Base-by-base conservation (phyloP, 2,329 filamentous ascomycete species). In the Fusarium tanahbumbuense region DNA sequence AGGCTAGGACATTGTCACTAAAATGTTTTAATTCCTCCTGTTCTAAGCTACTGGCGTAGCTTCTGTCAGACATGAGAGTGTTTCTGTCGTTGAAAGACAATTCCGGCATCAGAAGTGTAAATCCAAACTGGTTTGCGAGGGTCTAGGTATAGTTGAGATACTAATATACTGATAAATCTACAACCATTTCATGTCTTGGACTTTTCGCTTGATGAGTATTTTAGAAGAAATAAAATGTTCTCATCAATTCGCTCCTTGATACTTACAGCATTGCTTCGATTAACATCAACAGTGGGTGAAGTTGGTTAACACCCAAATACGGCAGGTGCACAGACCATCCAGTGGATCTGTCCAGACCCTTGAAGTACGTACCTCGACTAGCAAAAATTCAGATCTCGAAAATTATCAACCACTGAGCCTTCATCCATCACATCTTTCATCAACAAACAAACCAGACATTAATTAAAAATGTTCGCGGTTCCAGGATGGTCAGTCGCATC, bases 401-500 rank as follows among this genome's bases (percentile, higher is more conserved):
- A 64, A 60, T 64, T 68, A 41, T 64, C 53, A 56, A 64, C 18
- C 23, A 25, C n/a, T 56, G 50, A 32, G 41, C 34, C 45, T 54
- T 61, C 48, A 58, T 28, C 44, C 67, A 63, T 52, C 49, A 63
- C 56, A 56, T 67, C 56, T 34, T 28, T 53, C n/a, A 53, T 23
- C 49, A 42, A 42, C 49, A 53, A 37, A 40, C 25, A n/a, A n/a
- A 28, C 23, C 60, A 56, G 42, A 42, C 46, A 56, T 48, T 52
- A 32, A 28, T 48, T 23, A 28, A 58, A 71, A 60, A 95, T 98
- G 95, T 98, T 98, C 80, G 91, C 94, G 12, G 94, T 98, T 30
- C 92, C 93, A 76, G 96, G 96, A 73, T 98, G 95, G 94, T 93
- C 93, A 41, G 86, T 98, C 37, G 89, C 93, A 59, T 87, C 91